phyloP scores from a whole-genome alignment of 768 basidiomycete species.

The Naematelia encephala region DNA sequence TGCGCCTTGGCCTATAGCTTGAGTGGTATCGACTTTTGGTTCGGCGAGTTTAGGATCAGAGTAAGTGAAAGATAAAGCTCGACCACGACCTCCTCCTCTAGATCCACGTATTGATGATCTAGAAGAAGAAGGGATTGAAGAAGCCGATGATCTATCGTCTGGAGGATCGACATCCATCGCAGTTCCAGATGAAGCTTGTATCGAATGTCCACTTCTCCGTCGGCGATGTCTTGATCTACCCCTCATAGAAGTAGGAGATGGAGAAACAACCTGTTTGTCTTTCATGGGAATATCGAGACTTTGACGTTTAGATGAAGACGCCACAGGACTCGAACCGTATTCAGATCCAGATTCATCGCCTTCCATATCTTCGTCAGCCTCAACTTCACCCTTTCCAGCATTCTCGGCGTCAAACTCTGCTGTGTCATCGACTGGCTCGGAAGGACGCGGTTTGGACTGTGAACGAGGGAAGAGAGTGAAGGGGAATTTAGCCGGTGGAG shows the following conservation, averaged over 20 bases:
- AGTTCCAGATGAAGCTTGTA: neutral
- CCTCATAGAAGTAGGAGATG: neutral
- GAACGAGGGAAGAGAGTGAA: constrained; percentile 44
- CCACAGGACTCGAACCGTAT: neutral
- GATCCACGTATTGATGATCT: constrained; percentile 25
- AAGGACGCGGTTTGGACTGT: constrained; percentile 17
- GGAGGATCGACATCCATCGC: constrained; percentile 11
- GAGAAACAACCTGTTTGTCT: neutral
- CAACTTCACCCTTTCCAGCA: constrained; percentile 7
- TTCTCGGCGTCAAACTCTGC: constrained; percentile 12
- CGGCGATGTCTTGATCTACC: neutral
- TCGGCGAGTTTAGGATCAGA: constrained; percentile 23
- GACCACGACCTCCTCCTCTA: constrained; percentile 2
- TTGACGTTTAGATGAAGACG: neutral
- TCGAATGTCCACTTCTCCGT: constrained; percentile 8
- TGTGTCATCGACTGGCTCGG: constrained; percentile 3
- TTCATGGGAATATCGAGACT: neutral
- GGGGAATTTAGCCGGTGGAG: constrained; percentile 25
- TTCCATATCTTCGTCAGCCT: constrained; percentile 14
- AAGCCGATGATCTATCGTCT: constrained; percentile 16
- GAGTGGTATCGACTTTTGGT: constrained; percentile 23
- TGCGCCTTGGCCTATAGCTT: constrained; percentile 5
- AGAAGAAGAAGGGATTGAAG: constrained; percentile 36
- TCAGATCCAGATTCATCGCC: constrained; percentile 3
- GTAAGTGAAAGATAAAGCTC: constrained; percentile 14